phyloP scores from a whole-genome alignment of 805 yeast species.

The Metahyphopichia silvanorum region DNA sequence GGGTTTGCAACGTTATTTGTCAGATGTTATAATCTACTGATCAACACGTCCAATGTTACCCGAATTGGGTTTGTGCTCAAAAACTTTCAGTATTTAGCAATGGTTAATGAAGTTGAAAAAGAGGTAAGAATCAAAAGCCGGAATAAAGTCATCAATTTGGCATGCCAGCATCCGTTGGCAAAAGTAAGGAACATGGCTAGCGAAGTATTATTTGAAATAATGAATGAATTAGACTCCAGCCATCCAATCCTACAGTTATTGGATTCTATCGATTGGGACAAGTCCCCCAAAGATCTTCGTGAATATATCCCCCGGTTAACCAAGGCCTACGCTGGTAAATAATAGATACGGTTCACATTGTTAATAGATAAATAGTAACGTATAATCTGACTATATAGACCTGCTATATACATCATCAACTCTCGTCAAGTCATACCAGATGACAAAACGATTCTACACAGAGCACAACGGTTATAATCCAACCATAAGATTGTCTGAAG shows the following conservation, averaged over 20 bases:
- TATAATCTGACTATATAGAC: no score
- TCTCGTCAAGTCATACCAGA: no score
- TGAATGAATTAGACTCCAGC: conserved; percentile 16
- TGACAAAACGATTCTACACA: no score
- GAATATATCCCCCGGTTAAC: conserved; percentile 3
- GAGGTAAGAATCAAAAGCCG: conserved; percentile 8
- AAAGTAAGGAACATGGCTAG: conserved; percentile 35
- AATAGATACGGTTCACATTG: no score
- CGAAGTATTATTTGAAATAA: conserved; percentile 40
- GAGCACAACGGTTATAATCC: conserved; percentile 12
- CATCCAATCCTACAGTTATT: conserved; percentile 2
- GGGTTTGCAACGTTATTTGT: conserved; percentile 37
- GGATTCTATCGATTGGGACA: conserved; percentile 14
- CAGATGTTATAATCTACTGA: conserved; percentile 53
- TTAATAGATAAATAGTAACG: no score
- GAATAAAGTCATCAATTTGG: conserved; percentile 20
- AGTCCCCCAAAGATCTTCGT: conserved; percentile 6
- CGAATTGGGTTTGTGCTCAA: conserved; percentile 39
- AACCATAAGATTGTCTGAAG: conserved; percentile 19
- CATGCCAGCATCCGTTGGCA: conserved; percentile 26
- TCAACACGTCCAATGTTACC: conserved; percentile 41
- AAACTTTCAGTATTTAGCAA: conserved; percentile 40
- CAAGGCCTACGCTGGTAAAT: conserved; percentile 5
- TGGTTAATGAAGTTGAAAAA: conserved; percentile 2
- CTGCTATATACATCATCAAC: no score